phyloP scores from a whole-genome alignment of 768 basidiomycete species.

The Tylopilus intermedius region DNA sequence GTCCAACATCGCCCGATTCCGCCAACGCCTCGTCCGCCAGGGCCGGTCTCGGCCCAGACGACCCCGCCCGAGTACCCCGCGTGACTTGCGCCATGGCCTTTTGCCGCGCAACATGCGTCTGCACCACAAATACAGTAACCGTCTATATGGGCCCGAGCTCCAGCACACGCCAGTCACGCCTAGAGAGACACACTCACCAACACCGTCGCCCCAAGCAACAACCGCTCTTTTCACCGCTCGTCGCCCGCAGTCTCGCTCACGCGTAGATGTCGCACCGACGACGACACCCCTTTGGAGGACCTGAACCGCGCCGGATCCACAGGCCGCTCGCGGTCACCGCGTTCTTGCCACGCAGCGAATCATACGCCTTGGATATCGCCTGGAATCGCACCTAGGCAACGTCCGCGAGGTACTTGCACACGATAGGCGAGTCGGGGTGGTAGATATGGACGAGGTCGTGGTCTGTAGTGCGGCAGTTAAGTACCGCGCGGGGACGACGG shows the following conservation, averaged over 20 bases:
- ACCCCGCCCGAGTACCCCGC: neutral
- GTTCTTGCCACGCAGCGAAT: slow-evolving; percentile 50
- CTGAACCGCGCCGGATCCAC: slow-evolving; percentile 40
- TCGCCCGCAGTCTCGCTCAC: slow-evolving; percentile 42
- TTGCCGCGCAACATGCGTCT: slow-evolving; percentile 29
- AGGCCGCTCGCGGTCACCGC: slow-evolving; percentile 17
- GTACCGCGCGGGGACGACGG: neutral
- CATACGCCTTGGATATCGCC: slow-evolving; percentile 65
- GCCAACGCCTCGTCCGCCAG: slow-evolving; percentile 22
- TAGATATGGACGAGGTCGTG: slow-evolving; percentile 77
- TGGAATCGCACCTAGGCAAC: slow-evolving; percentile 62
- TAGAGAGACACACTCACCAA: slow-evolving; percentile 33
- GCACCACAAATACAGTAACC: slow-evolving; percentile 30
- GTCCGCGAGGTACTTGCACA: slow-evolving; percentile 40
- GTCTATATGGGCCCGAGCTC: slow-evolving; percentile 21
- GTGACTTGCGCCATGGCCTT: slow-evolving; percentile 27
- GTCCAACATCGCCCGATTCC: slow-evolving; percentile 8
- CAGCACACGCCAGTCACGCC: neutral
- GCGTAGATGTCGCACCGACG: slow-evolving; percentile 34
- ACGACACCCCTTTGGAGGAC: slow-evolving; percentile 25
- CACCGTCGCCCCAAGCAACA: slow-evolving; percentile 52
- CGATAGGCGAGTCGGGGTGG: slow-evolving; percentile 63
- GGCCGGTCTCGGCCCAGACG: slow-evolving; percentile 2
- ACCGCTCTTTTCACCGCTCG: slow-evolving; percentile 63
- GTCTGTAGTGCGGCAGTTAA: slow-evolving; percentile 37